Base-by-base conservation (phyloP, 257 asterid species). In the Solanum chaucha region DNA sequence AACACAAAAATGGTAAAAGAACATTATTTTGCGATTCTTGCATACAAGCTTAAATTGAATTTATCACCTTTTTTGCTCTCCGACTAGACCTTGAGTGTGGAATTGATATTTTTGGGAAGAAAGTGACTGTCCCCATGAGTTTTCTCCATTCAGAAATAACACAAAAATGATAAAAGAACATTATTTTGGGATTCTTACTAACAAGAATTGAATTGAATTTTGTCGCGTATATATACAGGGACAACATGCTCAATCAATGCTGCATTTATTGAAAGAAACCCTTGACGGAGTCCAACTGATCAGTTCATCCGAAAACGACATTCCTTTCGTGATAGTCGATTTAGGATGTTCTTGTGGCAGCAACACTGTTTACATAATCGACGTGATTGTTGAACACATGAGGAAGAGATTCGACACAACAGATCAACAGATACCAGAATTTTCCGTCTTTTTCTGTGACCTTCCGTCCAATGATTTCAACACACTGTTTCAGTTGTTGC, bases 391-490 rank as follows among this genome's bases (percentile, higher is more conserved):
- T 82, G 90, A 94, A 72, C 98, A 96, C 86, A 91, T 96, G 86
- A 90, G 78, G 15, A 91, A 93, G 89, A 90, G 98, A 20, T 94
- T 93, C 87, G 94, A 90, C 88, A 91, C 88, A n/a, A 89, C 65
- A 44, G 94, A 92, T 3, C 30, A 65, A n/a, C 93, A 88, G 48
- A 34, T 87, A 35, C 99, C 98, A n/a, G 99, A 96, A 85, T 96
- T 95, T 89, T 93, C 98, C 0, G 98, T 91, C 1, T 94, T 92
- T 88, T 96, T 94, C 92, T 93, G 96, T 26, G 99, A 96, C 86
- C 97, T 96, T 24, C 97, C 98, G 3, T 95, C 98, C 17, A 96
- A 96, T 86, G 98, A 96, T 90, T 96, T 96, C 93, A 96, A 96
- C 91, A 92, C 95, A 8, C 94, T 96, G 61, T 96, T 96, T 71